phyloP scores from a whole-genome alignment of 2,329 filamentous ascomycete genomes.

The Emmonsia crescens region DNA sequence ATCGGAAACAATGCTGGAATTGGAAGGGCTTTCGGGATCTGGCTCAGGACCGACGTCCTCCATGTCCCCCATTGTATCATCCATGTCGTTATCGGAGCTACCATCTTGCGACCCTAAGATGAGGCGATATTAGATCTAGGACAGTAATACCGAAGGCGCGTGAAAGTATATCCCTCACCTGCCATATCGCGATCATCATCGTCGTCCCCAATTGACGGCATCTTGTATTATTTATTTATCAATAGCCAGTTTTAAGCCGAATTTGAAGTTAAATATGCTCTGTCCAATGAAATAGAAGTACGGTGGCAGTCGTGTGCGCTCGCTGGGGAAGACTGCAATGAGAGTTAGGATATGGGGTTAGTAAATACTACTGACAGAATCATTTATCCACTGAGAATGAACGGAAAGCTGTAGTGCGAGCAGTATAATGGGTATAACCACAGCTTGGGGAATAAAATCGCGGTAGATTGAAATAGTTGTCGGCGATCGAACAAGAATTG shows the following conservation, averaged over 20 bases:
- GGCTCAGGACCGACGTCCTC: constrained; percentile 24
- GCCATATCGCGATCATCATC: constrained; percentile 34
- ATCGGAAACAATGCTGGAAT: constrained; percentile 28
- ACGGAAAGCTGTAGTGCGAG: not conserved
- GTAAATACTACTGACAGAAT: not conserved
- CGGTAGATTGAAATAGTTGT: not conserved
- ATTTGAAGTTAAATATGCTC: not conserved
- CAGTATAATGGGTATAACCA: not conserved
- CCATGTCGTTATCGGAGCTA: constrained; percentile 39
- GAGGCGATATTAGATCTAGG: constrained; percentile 1
- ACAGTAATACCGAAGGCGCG: not conserved
- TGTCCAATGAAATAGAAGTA: not conserved
- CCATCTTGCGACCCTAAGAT: constrained; percentile 37
- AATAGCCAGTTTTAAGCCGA: not conserved
- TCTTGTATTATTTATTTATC: constrained; percentile 6
- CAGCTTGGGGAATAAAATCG: too few species aligned
- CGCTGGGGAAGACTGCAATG: not conserved
- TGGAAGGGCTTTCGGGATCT: constrained; percentile 26
- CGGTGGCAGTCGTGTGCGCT: not conserved
- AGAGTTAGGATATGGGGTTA: not conserved
- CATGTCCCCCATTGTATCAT: constrained; percentile 35
- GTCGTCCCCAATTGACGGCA: constrained; percentile 27
- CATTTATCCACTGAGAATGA: not conserved
- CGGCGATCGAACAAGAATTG: not conserved
- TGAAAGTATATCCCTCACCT: constrained; percentile 18